These are phyloP conservation scores for Claviceps sorghi DNA, from an alignment of 2,329 filamentous ascomycete genomes.

Conservation along the genomic window DNA sequence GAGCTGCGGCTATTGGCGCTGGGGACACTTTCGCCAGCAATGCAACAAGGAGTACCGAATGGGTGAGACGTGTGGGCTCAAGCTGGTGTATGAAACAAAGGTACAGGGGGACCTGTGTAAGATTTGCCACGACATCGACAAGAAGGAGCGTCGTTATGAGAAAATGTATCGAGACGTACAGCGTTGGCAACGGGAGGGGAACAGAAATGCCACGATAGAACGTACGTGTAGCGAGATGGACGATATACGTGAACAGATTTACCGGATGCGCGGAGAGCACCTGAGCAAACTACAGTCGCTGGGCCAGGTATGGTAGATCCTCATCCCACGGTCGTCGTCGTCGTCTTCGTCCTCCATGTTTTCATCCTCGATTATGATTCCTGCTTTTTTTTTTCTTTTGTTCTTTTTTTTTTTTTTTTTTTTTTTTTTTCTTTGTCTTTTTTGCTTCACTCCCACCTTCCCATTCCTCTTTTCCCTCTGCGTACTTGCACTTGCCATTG, in stretches of 20 bases:
- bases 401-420: too few relatives aligned
- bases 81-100: conserved; percentile 65
- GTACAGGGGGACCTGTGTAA: conserved; percentile 55
- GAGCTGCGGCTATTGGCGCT: conserved; percentile 82
- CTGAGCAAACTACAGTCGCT: conserved; percentile 20
- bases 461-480: neutral
- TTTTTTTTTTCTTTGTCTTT: too few relatives aligned
- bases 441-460: too few relatives aligned
- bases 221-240: conserved; percentile 55
- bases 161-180: conserved; percentile 62
- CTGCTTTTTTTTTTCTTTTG: too few relatives aligned
- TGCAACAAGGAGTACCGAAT: conserved; percentile 92
- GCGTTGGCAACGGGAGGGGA: conserved; percentile 65
- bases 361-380: too few relatives aligned
- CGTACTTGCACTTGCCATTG: neutral
- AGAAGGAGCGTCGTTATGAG: conserved; percentile 59
- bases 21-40: conserved; percentile 83
- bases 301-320: conserved; percentile 14
- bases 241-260: conserved; percentile 47
- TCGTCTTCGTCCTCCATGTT: too few relatives aligned
- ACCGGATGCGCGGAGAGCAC: conserved; percentile 29
- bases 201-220: conserved; percentile 58
- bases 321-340: neutral
- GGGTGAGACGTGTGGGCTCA: conserved; percentile 91
- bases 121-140: conserved; percentile 77